Base-by-base conservation (phyloP, 1,139 yeast genomes). In the Maudiozyma humilis region DNA sequence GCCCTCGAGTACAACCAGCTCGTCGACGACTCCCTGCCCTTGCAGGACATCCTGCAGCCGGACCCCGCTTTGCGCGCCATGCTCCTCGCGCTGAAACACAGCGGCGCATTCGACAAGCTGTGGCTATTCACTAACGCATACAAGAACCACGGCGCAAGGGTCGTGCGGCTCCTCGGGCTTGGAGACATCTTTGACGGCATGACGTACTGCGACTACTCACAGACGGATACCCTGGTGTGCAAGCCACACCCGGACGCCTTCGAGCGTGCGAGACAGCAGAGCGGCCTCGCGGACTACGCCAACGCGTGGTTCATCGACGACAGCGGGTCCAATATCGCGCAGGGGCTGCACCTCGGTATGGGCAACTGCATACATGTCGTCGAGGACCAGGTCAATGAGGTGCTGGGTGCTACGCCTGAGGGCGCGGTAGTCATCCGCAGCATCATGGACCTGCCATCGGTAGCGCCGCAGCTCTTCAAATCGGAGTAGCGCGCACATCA, bases 61-160 rank as follows among this genome's bases (percentile, higher is more conserved):
- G 78, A 81, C 54, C 62, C 62, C 13, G 59, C 64, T 27, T 66
- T 82, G 48, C 69, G 91, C 46, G 64, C 71, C 17, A 64, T 76
- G 70, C 64, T 83, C 39, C 46, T 72, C 4, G 55, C 65, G 3
- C 55, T 82, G 50, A 77, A 69, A 51, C 52, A 66, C 10, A 47
- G 64, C 15, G 72, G 73, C 2, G 73, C 73, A 47, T 72, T 78
- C 40, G 72, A 72, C 50, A 71, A 78, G 53, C 59, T 80, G 47
- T 91, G 98, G 98, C 72, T 91, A 39, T 82, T 88, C 56, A 91
- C 98, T 14, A 91, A 91, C 60, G 98, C 98, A 1, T 91, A 89
- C 68, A 80, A 82, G 61, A 86, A 77, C 56, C 97, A 91, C 62
- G 97, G 93, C 1, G 59, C 79, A 44, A 71, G 91, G 44, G 94